Evolutionary conservation across 176 grass and related monocot genomes (phyloP).

Genomic region (Cenchrus americanus): DNA sequence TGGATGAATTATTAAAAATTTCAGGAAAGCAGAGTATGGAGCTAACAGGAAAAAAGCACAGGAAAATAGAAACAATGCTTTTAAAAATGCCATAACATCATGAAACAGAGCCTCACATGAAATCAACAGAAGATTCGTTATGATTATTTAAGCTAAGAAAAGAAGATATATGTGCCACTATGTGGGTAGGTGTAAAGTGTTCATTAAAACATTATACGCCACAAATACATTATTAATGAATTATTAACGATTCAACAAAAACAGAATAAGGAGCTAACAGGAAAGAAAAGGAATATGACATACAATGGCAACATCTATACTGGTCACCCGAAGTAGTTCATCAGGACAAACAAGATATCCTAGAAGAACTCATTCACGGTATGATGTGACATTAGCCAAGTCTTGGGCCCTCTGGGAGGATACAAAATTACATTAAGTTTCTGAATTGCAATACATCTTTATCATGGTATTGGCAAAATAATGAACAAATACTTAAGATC

Average conservation of each 20-base stretch:
- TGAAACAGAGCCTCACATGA: neutral
- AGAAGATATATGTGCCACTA: slow-evolving; percentile 11
- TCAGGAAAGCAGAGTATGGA: slow-evolving; percentile 18
- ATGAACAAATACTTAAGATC: slow-evolving; percentile 16
- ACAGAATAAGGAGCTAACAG: slow-evolving; percentile 24
- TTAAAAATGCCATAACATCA: too few relatives aligned
- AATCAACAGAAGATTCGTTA: slow-evolving; percentile 32
- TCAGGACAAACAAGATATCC: slow-evolving; percentile 98
- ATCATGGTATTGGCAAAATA: slow-evolving; percentile 26
- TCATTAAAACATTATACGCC: slow-evolving; percentile 10
- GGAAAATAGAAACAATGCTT: too few relatives aligned
- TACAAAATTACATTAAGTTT: slow-evolving; percentile 40
- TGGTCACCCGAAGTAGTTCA: slow-evolving; percentile 96
- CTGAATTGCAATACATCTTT: slow-evolving; percentile 14
- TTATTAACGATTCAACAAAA: slow-evolving; percentile 5
- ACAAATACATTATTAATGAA: neutral
- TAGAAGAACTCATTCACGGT: slow-evolving; percentile 94
- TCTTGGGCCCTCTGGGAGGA: slow-evolving; percentile 94
- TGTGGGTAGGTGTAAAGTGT: neutral
- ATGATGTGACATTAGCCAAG: slow-evolving; percentile 97
- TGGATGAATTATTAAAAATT: slow-evolving; percentile 12
- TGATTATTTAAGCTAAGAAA: slow-evolving; percentile 26
- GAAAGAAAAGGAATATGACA: neutral
- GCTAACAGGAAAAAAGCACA: neutral
- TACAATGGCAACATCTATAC: slow-evolving; percentile 99